Base-by-base conservation (phyloP, 2,329 filamentous ascomycete genomes). In the Cordyceps javanica region DNA sequence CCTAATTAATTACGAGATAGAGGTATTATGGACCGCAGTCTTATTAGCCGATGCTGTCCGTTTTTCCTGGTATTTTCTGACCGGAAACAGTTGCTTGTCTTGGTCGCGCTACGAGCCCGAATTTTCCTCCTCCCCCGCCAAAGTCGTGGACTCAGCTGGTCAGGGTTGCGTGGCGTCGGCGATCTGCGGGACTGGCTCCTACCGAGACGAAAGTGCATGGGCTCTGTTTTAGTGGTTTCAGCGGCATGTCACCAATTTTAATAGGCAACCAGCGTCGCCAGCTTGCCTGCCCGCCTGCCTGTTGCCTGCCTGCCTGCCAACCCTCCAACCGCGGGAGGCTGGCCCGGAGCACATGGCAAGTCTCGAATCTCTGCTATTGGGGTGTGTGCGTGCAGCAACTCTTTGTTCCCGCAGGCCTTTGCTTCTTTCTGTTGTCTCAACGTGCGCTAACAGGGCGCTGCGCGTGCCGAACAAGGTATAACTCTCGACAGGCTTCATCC, bases 101-200 rank as follows among this genome's bases (percentile, higher is more conserved):
- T 19, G 32, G 25, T 41, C 14, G 23, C 28, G 21, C 41, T 46
- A 14, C 30, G 23, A 9, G n/a, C 41, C 36, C 9, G 36, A 36
- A 32, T 21, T 48, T 38, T 45, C 28, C 26, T 19, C 44, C 26
- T 14, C 45, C 55, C 55, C 30, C 23, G 19, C 39, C 9, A 10
- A 10, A 50, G 42, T 30, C 26, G 26, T 32, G 39, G 57, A 49
- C 50, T 58, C 57, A 58, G 57, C 57, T 58, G 57, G 57, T 53
- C 57, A 58, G 57, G 57, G 57, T 58, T 58, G 34, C 28, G 50
- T 58, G 57, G 57, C 57, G 57, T 49, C 44, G 50, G 49, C 36
- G 49, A 54, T 54, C 57, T 54, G 57, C 44, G 50, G 44, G 28
- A 48, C 49, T 49, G 34, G 38, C 46, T 57, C 19, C 30, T 26